Conservation (phyloP, 1,284 basidiomycete genomes). For the Coriolopsis trogii region DNA sequence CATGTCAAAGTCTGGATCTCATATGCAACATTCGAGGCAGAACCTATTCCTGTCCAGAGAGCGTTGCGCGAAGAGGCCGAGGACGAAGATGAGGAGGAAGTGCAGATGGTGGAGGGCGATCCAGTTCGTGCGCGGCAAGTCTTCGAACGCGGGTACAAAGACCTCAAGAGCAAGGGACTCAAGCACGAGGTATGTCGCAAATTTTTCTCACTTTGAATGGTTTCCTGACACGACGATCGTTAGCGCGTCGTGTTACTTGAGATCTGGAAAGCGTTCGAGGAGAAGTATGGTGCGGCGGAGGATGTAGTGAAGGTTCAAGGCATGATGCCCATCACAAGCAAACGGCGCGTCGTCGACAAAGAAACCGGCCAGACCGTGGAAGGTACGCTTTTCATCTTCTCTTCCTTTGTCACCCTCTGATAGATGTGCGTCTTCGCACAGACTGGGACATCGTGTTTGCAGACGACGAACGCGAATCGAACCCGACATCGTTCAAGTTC, state of each 20-base stretch:
- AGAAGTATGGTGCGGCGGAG: constrained; percentile 70
- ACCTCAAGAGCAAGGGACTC: constrained; percentile 75
- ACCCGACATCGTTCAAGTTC: constrained; percentile 92
- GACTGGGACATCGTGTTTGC: constrained; percentile 95
- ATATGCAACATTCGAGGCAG: constrained; percentile 78
- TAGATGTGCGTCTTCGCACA: constrained; percentile 37
- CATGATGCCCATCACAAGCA: constrained; percentile 91
- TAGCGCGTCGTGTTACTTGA: constrained; percentile 89
- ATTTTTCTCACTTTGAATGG: constrained; percentile 2
- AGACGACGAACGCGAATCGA: constrained; percentile 91
- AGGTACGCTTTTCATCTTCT: constrained; percentile 54
- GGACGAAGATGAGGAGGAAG: constrained; percentile 47
- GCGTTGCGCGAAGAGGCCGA: constrained; percentile 76
- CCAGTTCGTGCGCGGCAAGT: constrained; percentile 69
- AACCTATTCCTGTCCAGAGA: constrained; percentile 64
- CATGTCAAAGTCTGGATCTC: constrained; percentile 95
- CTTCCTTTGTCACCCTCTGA: constrained; percentile 49
- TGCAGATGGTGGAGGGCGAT: constrained; percentile 44
- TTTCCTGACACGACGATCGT: constrained; percentile 1
- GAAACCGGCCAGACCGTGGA: constrained; percentile 86
- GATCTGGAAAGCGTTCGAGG: constrained; percentile 93
- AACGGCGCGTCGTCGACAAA: constrained; percentile 80
- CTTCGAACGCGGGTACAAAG: constrained; percentile 85
- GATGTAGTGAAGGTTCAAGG: constrained; percentile 79
- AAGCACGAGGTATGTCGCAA: constrained; percentile 78